phyloP scores from a whole-genome alignment of 768 basidiomycete genomes.

The Boletus rex-veris region DNA sequence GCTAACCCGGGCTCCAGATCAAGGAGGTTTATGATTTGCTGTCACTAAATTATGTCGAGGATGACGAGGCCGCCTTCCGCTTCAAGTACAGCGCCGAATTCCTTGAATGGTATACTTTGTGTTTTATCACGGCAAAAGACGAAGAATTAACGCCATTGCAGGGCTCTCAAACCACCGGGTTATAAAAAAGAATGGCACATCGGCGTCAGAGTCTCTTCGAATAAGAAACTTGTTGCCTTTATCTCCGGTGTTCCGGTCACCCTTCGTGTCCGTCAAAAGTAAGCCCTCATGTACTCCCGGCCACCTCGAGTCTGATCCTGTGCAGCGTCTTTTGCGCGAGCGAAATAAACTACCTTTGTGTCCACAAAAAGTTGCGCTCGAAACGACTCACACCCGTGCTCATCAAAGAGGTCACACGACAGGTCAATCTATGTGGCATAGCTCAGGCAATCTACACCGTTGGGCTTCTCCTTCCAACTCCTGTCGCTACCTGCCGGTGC shows the following conservation, averaged over 20 bases:
- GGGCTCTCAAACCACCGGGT: slow-evolving; percentile 94
- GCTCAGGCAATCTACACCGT: slow-evolving; percentile 99
- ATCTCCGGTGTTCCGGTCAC: slow-evolving; percentile 90
- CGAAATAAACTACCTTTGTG: slow-evolving; percentile 97
- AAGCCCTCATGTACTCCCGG: slow-evolving; percentile 27
- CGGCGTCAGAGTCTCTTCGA: slow-evolving; percentile 87
- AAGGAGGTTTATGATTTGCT: slow-evolving; percentile 91
- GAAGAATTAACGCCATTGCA: slow-evolving; percentile 27
- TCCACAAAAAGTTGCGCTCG: slow-evolving; percentile 95
- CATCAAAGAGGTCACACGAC: slow-evolving; percentile 96
- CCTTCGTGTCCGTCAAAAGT: slow-evolving; percentile 84
- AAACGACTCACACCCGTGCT: slow-evolving; percentile 94
- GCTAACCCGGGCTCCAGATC: slow-evolving; percentile 43
- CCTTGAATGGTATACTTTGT: slow-evolving; percentile 68
- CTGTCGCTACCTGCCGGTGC: slow-evolving; percentile 79
- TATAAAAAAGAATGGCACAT: slow-evolving; percentile 94
- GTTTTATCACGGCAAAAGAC: not conserved
- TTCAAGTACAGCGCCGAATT: slow-evolving; percentile 97
- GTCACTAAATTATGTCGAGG: slow-evolving; percentile 94
- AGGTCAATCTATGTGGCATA: slow-evolving; percentile 81
- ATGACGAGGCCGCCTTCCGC: slow-evolving; percentile 92
- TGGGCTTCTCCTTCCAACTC: slow-evolving; percentile 91
- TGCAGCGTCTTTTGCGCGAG: slow-evolving; percentile 63
- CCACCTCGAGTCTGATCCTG: slow-evolving; percentile 6
- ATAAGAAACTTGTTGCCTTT: slow-evolving; percentile 93